Evolutionary conservation across 257 asterid genomes (phyloP).

Genomic region (Solanum etuberosum): DNA sequence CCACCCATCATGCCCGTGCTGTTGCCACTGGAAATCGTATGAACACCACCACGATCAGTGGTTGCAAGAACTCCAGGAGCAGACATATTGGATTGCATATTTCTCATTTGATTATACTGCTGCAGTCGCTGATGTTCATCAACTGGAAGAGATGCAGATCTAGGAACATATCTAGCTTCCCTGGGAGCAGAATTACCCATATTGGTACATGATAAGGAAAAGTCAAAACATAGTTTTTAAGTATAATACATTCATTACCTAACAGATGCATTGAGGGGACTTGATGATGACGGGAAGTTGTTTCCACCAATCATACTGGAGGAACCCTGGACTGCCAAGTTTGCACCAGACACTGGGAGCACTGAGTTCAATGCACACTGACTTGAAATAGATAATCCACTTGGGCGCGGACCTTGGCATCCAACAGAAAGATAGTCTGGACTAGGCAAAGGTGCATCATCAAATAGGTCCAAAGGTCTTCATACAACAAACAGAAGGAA

Average conservation of each 20-base stretch:
- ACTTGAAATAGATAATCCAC: conserved; percentile 46
- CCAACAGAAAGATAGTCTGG: conserved; percentile 54
- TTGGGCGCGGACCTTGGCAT: conserved; percentile 56
- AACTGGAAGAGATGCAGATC: conserved; percentile 48
- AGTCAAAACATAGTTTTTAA: neutral
- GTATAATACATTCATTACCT: conserved; percentile 43
- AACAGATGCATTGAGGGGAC: conserved; percentile 41
- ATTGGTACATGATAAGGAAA: neutral
- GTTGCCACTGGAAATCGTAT: conserved; percentile 52
- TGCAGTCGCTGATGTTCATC: conserved; percentile 90
- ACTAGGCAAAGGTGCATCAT: conserved; percentile 45
- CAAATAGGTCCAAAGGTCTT: conserved; percentile 89
- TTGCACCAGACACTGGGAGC: conserved; percentile 44
- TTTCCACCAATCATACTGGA: conserved; percentile 51
- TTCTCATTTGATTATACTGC: conserved; percentile 62
- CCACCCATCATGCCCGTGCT: conserved; percentile 48
- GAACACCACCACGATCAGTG: conserved; percentile 65
- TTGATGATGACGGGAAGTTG: conserved; percentile 48
- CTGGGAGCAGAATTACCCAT: conserved; percentile 15
- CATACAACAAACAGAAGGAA: conserved; percentile 2
- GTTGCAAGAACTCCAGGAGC: conserved; percentile 60
- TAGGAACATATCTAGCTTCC: conserved; percentile 67
- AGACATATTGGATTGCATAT: conserved; percentile 43
- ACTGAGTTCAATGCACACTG: conserved; percentile 33
- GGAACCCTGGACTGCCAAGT: conserved; percentile 52